Percentiles rank a stretch among this genome's conserved stretches.
These are phyloP conservation scores for Ceratocystis albifundus DNA, from an alignment of 2,329 filamentous ascomycete species.

Conservation along the genomic window DNA sequence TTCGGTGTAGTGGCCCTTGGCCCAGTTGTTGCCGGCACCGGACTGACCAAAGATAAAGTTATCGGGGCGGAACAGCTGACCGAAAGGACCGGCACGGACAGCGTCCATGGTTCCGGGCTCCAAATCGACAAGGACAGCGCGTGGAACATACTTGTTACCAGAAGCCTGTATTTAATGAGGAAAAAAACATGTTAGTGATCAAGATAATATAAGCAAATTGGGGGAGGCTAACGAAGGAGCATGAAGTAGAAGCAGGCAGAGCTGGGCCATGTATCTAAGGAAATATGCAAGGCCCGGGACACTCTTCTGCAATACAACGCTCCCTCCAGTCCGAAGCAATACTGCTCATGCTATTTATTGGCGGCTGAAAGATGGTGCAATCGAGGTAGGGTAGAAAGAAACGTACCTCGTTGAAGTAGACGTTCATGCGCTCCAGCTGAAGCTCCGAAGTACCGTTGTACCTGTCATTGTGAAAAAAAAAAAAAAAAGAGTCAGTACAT, in stretches of 20 bases:
- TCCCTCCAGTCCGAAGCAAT: neutral
- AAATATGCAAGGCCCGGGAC: too few species aligned
- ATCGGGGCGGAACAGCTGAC: constrained; percentile 98
- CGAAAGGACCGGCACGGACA: constrained; percentile 94
- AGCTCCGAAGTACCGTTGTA: constrained; percentile 98
- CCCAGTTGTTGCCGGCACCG: constrained; percentile 99
- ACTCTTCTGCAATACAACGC: too few species aligned
- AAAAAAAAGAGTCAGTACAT: constrained; percentile 7
- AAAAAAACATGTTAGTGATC: constrained; percentile 20
- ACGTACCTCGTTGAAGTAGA: constrained; percentile 79
- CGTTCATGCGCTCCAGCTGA: constrained; percentile 99
- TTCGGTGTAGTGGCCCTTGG: constrained; percentile 99
- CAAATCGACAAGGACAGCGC: constrained; percentile 97
- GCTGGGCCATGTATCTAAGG: too few species aligned
- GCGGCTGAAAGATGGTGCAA: neutral
- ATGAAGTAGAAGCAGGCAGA: neutral
- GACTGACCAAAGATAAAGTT: constrained; percentile 99
- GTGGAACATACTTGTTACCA: constrained; percentile 98
- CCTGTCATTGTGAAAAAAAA: constrained; percentile 35
- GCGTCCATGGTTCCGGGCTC: constrained; percentile 99
- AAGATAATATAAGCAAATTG: neutral
- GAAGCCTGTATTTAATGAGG: constrained; percentile 54
- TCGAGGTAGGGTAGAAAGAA: neutral
- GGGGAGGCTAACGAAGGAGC: neutral
- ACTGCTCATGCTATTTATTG: neutral